Base-by-base conservation (phyloP, 1,139 yeast species). In the Scheffersomyces parashehatae region DNA sequence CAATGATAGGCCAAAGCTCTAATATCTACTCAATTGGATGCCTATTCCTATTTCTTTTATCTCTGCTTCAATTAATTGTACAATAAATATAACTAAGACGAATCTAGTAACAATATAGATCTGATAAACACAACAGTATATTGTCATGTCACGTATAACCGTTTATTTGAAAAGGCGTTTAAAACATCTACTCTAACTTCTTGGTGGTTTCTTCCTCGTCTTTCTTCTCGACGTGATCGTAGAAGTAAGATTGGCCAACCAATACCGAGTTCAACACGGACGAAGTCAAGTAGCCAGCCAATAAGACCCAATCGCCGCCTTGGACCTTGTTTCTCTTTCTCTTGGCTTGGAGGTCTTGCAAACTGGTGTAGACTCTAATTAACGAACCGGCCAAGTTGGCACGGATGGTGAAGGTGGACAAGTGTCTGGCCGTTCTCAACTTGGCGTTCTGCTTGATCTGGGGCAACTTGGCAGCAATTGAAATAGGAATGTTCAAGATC, bases 331-430 rank as follows among this genome's bases (percentile, higher is more conserved):
- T 42, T 11, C 40, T 31, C 30, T 41, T 39, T 3, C 45, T 34
- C 48, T 48, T 52, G 20, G 45, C 36, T 15, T 37, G 43, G 46
- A 41, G 44, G 37, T 47, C 59, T 49, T 72, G 76, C 35, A 75
- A 42, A 1, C 85, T 78, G 31, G 88, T 82, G 56, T 77, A 80
- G 12, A 82, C 79, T 44, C 88, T 68, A 26, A 80, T 76, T 29
- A 76, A 60, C 3, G 84, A 71, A 0, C 87, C 87, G 10, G 77
- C 45, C 31, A 77, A 68, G 55, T 81, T 79, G 45, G 82, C 84
- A 41, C 75, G 68, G 34, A 82, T 77, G 8, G 85, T 76, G 37
- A 80, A 63, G 12, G 72, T 68, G 14, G 83, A 73, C 50, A 82
- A 69, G 54, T 81, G 83, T 24, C 75, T 75, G 1, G 85, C 80